Base-by-base conservation (phyloP, 352 stramenopile genomes). In the Phytophthora rubi region DNA sequence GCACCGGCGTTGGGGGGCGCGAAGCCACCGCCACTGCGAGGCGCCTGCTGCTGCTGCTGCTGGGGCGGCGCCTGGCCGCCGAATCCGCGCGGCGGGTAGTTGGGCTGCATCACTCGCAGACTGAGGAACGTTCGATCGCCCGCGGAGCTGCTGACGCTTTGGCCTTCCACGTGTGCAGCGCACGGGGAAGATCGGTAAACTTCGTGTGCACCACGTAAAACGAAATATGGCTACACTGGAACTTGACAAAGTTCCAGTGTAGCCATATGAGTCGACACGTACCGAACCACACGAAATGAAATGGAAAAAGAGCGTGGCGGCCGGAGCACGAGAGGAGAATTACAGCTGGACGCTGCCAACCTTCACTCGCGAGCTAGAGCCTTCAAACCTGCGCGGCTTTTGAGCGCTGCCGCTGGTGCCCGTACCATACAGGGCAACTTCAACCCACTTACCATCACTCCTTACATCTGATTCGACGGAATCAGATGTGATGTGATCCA, bases 21-120 rank as follows among this genome's bases (percentile, higher is more conserved):
- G 28, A 70, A 68, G 57, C 65, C 78, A 3, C 71, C 68, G 35
- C 71, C 72, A 47, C 69, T 80, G 37, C 26, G 75, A 37, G 72
- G 68, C 35, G 71, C 62, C 45, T 83, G 75, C 32, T 75, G 72
- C 56, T 75, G 72, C 56, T 72, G 74, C 57, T 76, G 73, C 60
- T 75, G 76, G 5, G 59, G 62, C n/a, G 61, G 62, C 6, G 33
- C 28, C 30, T 68, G 67, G 52, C 60, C 65, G 21, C 59, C 49
- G 59, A 71, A 83, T 44, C 80, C 77, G 45, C 74, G 70, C 58
- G 75, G 77, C 53, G 77, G 69, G 68, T 76, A 83, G 67, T 81
- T 85, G 47, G 75, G 73, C 55, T 73, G 72, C 68, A 81, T 75
- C 79, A 83, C 35, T 42, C 35, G 35, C 35, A 26, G 23, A 80